Evolutionary conservation across 2,329 filamentous ascomycete species (phyloP).

Genomic region (Penicillium rolfsii): DNA sequence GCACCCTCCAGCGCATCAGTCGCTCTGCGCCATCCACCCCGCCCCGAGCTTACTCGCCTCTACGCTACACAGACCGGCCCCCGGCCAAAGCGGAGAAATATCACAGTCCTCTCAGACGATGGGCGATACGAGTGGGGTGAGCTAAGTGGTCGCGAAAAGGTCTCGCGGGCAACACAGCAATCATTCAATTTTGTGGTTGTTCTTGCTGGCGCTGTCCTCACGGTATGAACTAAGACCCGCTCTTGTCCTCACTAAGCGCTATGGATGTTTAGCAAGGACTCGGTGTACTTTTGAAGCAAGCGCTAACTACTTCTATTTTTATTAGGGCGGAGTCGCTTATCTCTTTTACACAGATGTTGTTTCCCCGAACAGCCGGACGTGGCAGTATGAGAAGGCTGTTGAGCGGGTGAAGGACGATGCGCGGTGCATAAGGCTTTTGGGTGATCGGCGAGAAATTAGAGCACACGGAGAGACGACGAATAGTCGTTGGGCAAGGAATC

Average conservation of each 20-base stretch:
- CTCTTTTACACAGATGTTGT: constrained; percentile 83
- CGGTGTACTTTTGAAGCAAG: not conserved
- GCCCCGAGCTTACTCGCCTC: constrained; percentile 43
- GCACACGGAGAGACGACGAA: constrained; percentile 80
- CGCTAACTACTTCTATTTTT: not conserved
- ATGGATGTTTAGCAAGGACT: not conserved
- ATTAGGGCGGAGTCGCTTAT: constrained; percentile 73
- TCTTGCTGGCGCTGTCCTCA: constrained; percentile 72
- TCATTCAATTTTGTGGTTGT: constrained; percentile 85
- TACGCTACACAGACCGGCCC: constrained; percentile 63
- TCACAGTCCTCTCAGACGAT: constrained; percentile 85
- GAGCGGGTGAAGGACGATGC: constrained; percentile 74
- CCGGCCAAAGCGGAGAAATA: constrained; percentile 60
- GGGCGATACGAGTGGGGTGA: constrained; percentile 80
- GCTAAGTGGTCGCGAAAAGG: constrained; percentile 76
- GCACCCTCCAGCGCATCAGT: constrained; percentile 17
- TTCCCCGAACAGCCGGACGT: constrained; percentile 79
- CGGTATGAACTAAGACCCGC: constrained; percentile 55
- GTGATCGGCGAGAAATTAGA: constrained; percentile 72
- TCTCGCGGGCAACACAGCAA: constrained; percentile 83
- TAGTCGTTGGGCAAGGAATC: constrained; percentile 76
- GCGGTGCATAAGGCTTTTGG: constrained; percentile 72
- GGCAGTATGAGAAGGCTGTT: constrained; percentile 85
- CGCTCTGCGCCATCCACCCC: constrained; percentile 42
- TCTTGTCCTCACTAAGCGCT: not conserved